phyloP scores from a whole-genome alignment of 2,329 filamentous ascomycete species.

The Pseudogymnoascus sp. region DNA sequence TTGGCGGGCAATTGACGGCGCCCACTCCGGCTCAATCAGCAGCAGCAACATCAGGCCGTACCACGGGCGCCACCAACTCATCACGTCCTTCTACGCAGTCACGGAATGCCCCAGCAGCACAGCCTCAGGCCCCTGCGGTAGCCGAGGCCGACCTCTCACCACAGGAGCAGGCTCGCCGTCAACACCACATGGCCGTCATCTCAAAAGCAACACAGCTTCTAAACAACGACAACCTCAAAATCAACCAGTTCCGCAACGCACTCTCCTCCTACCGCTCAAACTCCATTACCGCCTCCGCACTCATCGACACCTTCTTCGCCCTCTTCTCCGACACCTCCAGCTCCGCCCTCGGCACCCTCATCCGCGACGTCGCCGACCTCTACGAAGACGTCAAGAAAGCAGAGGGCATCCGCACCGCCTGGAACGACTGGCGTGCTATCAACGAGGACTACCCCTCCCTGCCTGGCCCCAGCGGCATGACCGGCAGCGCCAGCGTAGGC shows the following conservation, averaged over 20 bases:
- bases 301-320: conserved; percentile 81
- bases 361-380: conserved; percentile 86
- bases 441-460: conserved; percentile 92
- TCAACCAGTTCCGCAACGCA: conserved; percentile 67
- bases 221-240: conserved; percentile 64
- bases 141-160: conserved; percentile 49
- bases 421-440: conserved; percentile 92
- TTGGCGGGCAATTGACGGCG: conserved; percentile 71
- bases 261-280: conserved; percentile 71
- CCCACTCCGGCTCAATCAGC: conserved; percentile 34
- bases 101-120: conserved; percentile 8
- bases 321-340: conserved; percentile 73
- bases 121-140: conserved; percentile 38
- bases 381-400: conserved; percentile 77
- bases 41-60: conserved; percentile 6
- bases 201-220: conserved; percentile 78
- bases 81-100: background rate
- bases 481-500: conserved; percentile 36
- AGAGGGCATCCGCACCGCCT: conserved; percentile 67
- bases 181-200: conserved; percentile 76
- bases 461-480: conserved; percentile 63
- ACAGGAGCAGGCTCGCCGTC: conserved; percentile 70
- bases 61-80: background rate
- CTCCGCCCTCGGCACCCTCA: conserved; percentile 73
- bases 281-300: conserved; percentile 59